Evolutionary conservation across 768 basidiomycete species (phyloP).

Genomic region (Panaeolus cyanescens): DNA sequence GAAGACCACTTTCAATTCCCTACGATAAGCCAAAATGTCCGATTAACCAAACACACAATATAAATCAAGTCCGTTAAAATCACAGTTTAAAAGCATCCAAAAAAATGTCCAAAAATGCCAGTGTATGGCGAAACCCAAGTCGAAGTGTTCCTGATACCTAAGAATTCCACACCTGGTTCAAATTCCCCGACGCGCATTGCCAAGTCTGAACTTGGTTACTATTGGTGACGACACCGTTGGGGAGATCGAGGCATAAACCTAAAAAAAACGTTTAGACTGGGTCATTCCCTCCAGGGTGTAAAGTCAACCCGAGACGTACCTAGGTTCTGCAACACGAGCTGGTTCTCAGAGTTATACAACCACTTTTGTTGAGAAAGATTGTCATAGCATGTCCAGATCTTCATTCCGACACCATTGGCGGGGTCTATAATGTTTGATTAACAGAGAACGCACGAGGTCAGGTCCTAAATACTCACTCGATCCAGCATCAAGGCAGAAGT

Average conservation of each 20-base stretch:
- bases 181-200: constrained; percentile 24
- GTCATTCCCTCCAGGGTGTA: not conserved
- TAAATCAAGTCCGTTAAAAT: too few species aligned
- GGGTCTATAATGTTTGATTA: constrained; percentile 6
- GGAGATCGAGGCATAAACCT: constrained; percentile 29
- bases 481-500: constrained; percentile 18
- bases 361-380: constrained; percentile 6
- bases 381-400: constrained; percentile 9
- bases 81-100: too few species aligned
- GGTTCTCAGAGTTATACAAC: constrained; percentile 10
- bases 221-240: constrained; percentile 24
- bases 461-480: constrained; percentile 2
- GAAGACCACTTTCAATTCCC: too few species aligned
- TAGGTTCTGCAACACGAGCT: constrained; percentile 7
- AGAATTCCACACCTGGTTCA: constrained; percentile 27
- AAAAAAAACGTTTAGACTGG: not conserved
- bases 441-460: not conserved
- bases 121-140: too few species aligned
- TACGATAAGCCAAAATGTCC: too few species aligned
- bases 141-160: too few species aligned
- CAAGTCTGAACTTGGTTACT: constrained; percentile 28
- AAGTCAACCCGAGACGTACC: constrained; percentile 1
- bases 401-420: constrained; percentile 11
- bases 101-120: too few species aligned
- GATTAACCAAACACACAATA: too few species aligned